phyloP scores from a whole-genome alignment of 2,329 filamentous ascomycete genomes.

The Xylaria sp. region DNA sequence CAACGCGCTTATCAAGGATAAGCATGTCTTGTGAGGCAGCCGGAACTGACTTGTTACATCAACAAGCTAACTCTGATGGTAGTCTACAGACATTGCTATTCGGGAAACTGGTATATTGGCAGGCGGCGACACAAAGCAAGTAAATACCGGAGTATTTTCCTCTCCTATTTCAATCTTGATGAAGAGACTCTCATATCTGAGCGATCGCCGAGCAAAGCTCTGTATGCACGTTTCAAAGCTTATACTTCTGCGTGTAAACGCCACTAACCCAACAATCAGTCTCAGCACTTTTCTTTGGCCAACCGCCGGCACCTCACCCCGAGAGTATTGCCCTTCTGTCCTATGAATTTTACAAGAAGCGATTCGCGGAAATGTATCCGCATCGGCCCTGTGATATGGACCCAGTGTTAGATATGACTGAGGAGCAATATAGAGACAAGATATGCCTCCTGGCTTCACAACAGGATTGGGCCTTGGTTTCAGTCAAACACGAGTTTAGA shows the following conservation, averaged over 20 bases:
- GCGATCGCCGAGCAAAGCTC: neutral
- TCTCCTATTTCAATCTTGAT: neutral
- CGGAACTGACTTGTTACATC: constrained; percentile 7
- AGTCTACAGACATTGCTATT: constrained; percentile 30
- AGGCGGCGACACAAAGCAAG: neutral
- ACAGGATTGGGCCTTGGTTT: constrained; percentile 11
- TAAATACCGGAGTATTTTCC: neutral
- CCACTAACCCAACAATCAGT: constrained; percentile 4
- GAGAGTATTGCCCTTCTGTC: constrained; percentile 25
- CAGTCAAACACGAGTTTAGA: no score
- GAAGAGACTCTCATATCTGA: neutral
- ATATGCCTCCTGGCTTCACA: neutral
- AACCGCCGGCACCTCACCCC: neutral
- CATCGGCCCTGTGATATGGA: neutral
- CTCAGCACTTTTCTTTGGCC: neutral
- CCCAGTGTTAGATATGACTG: neutral
- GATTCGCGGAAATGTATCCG: neutral
- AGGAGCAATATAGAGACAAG: neutral
- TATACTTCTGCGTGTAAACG: neutral
- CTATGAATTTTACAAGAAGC: neutral
- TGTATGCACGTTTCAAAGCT: neutral
- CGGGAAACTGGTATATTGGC: constrained; percentile 18
- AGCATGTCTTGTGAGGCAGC: constrained; percentile 29
- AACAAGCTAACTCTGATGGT: constrained; percentile 9
- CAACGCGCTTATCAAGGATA: constrained; percentile 21